Evolutionary conservation across 331 rosid genomes (phyloP), one percentile per base, ranked within the genome.

Genomic region (Pyrus hybrid): DNA sequence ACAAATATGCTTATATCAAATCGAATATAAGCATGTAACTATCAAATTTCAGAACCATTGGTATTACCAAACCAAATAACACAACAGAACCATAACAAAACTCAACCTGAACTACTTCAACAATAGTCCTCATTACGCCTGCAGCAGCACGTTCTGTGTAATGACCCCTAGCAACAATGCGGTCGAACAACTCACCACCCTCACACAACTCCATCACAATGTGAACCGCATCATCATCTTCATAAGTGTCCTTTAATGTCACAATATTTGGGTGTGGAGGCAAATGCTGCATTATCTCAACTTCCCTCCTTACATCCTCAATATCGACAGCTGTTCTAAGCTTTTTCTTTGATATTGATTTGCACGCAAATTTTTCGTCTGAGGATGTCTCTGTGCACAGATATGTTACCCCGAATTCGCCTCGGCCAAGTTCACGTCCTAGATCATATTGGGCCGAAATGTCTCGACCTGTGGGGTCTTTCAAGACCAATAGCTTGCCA

Each of bases 391-490:
- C n/a, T 16, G 58, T 51, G 58, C 58, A 51, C 3, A 16, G 58
- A 16, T 51, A 20, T 16, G 58, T 51, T 16, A 51, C n/a, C n/a
- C 21, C 58, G 12, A 51, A 51, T 20, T 51, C 21, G 0, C 58
- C 58, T 51, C 58, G 58, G n/a, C 58, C 58, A 16, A 51, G n/a
- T 17, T 51, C 58, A 14, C 80, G 78, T 2, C 88, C 85, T 71
- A 87, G 86, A 47, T 84, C 88, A 64, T 82, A 84, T 8, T 64
- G 72, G 4, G 73, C 68, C 6, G 71, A 67, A 68, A 87, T 87
- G 72, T 80, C 83, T 20, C 63, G 80, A 33, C 86, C 88, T 1
- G 90, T 87, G 3, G 88, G 90, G 47, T 87, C 76, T 73, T 77
- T 87, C 85, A 87, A 75, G 70, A 87, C 88, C 22, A 69, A 76